A percentile compares a stretch with the other conserved stretches of the same genome.
These are phyloP conservation scores for Ceratobasidium sp. DNA, from an alignment of 1,284 basidiomycete species.

Conservation along the genomic window DNA sequence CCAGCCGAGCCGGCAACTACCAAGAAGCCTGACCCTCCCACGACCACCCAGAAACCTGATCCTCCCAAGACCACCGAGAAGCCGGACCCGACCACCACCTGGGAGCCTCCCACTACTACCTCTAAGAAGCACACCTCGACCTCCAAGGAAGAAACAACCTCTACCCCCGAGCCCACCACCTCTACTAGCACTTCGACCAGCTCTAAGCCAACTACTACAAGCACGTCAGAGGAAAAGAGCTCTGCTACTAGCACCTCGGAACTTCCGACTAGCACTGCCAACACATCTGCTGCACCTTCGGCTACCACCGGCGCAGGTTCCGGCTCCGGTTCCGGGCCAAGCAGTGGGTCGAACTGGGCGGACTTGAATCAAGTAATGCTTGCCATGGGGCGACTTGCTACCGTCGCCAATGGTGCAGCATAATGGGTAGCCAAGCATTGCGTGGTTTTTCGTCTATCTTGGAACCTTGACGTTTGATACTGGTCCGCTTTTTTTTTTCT, in stretches of 20 bases:
- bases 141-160: constrained; percentile 20
- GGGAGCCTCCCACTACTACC: not conserved
- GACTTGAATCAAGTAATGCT: constrained; percentile 42
- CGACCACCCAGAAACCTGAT: constrained; percentile 29
- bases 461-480: not conserved
- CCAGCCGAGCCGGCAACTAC: constrained; percentile 22
- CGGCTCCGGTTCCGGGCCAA: constrained; percentile 10
- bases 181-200: constrained; percentile 18
- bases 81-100: constrained; percentile 15
- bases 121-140: constrained; percentile 30
- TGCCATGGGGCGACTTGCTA: constrained; percentile 38
- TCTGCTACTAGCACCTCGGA: constrained; percentile 27
- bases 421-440: not conserved
- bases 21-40: constrained; percentile 21
- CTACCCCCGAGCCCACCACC: constrained; percentile 21
- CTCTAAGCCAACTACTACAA: constrained; percentile 39
- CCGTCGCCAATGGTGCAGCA: not conserved
- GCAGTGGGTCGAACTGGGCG: constrained; percentile 26
- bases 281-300: constrained; percentile 13
- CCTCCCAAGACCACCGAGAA: constrained; percentile 23
- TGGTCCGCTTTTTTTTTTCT: not conserved
- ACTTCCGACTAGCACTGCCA: not conserved
- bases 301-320: constrained; percentile 19
- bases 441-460: not conserved
- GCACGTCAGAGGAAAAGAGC: constrained; percentile 21